These are phyloP conservation scores for Microdochium nivale DNA, from an alignment of 2,329 filamentous ascomycete genomes.

Conservation along the genomic window DNA sequence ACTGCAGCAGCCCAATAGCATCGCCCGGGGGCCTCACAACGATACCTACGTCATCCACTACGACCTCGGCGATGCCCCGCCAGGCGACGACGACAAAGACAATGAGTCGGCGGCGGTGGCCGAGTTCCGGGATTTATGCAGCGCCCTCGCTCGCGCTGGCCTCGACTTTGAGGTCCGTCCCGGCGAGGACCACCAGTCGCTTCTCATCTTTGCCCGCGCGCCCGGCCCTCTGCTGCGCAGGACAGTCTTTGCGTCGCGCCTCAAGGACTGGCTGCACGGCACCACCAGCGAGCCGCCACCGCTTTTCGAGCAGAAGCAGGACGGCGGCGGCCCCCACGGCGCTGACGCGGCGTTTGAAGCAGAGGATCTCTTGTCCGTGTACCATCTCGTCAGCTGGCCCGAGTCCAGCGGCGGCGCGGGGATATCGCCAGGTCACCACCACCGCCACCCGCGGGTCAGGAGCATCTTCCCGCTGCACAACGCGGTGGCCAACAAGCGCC, in stretches of 20 bases:
- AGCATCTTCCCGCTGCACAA: conserved; percentile 58
- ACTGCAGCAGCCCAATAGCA: not conserved
- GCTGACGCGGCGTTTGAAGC: conserved; percentile 42
- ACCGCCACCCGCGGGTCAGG: conserved; percentile 44
- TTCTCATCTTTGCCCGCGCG: conserved; percentile 59
- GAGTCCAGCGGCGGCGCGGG: conserved; percentile 52
- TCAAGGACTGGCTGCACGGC: conserved; percentile 69
- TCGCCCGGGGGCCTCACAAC: conserved; percentile 2
- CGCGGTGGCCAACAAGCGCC: conserved; percentile 41
- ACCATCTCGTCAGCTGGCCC: conserved; percentile 55
- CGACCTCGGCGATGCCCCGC: conserved; percentile 46
- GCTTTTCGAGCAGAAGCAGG: conserved; percentile 34
- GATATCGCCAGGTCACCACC: conserved; percentile 46
- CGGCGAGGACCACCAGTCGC: conserved; percentile 56
- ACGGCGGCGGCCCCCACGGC: too few relatives aligned
- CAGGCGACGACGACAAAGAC: too few relatives aligned
- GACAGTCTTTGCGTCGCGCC: conserved; percentile 61
- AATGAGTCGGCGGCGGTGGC: too few relatives aligned
- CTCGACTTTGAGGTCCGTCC: conserved; percentile 64
- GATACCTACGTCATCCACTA: conserved; percentile 53
- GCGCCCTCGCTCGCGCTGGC: conserved; percentile 52
- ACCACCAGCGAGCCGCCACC: conserved; percentile 59
- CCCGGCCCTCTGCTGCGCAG: conserved; percentile 54
- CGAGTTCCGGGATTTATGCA: conserved; percentile 49
- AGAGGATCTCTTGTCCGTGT: conserved; percentile 62